Evolutionary conservation across 305 asterid genomes (phyloP), one percentile per base, ranked within the genome.

Genomic region (Rubia occidens): DNA sequence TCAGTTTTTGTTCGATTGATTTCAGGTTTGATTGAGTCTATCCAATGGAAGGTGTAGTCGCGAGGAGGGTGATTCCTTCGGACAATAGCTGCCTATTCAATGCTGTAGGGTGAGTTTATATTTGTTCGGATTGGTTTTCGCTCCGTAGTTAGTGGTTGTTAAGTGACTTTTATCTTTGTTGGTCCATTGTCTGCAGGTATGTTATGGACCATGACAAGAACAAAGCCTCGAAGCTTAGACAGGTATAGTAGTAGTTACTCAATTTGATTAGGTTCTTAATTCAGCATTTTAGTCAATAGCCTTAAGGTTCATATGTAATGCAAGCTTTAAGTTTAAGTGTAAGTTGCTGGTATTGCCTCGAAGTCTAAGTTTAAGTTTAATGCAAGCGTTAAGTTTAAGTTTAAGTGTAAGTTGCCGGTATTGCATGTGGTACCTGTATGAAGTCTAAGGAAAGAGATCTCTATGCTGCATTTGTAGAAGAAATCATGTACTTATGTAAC

Each of bases 71-170:
- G 47, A 94, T 94, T 71, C 95, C 91, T 71, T 90, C 98, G 11
- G 98, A 94, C 80, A 90, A 94, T 81, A 89, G 96, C 80, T 94
- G 98, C 77, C 95, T 90, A 71, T 94, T 94, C 74, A 90, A 87
- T 77, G 97, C 97, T n/a, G 93, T 94, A 49, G 96, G 98, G 97
- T 93, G 86, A 81, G 82, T 35, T 64, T 78, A 29, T 54, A 51
- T 60, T 69, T 66, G 53, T 29, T 39, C 40, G 47, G 6, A 40
- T 43, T 26, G 14, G 39, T 62, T 66, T 60, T 20, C 3, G 10
- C 35, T 64, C 13, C 43, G 13, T 58, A 6, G 59, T 51, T 15
- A 17, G 21, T 14, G 32, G 67, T 59, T 24, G 42, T 47, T 29
- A 32, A 60, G 15, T 61, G 20, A 24, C 63, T 18, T 72, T 60